These are phyloP conservation scores for Mucor ambiguus DNA, from an alignment of 371 early-diverging fungal species.

Conservation along the genomic window DNA sequence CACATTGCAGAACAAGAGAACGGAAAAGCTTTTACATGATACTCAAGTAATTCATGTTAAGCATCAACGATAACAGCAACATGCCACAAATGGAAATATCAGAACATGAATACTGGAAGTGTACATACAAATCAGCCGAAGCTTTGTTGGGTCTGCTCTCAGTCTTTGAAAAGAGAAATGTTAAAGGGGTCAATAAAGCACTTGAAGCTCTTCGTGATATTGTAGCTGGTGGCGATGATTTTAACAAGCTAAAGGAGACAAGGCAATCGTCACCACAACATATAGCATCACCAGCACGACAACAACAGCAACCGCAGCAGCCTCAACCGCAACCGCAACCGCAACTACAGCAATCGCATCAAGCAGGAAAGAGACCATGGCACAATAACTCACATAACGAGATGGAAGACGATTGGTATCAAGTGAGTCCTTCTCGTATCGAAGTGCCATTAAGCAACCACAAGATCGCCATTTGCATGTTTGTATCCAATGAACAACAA, in stretches of 20 bases:
- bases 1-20: not conserved
- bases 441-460: conserved; percentile 2
- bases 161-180: conserved; percentile 26
- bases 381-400: not conserved
- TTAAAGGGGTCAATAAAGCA: conserved; percentile 14
- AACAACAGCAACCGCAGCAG: not conserved
- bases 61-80: not conserved
- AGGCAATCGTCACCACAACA: not conserved
- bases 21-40: not conserved
- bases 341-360: not conserved
- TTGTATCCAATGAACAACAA: conserved; percentile 28
- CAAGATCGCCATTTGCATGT: conserved; percentile 18
- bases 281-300: not conserved
- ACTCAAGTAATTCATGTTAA: not conserved
- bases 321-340: not conserved
- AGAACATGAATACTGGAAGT: conserved; percentile 27
- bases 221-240: conserved; percentile 1
- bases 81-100: not conserved
- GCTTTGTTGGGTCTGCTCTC: conserved; percentile 23
- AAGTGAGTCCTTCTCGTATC: conserved; percentile 14
- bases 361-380: not conserved
- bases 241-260: not conserved
- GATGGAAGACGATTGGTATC: conserved; percentile 31
- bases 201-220: conserved; percentile 5
- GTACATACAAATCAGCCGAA: conserved; percentile 23